A percentile compares a stretch with the other conserved stretches of the same genome.
phyloP scores from a whole-genome alignment of 2,329 filamentous ascomycete species.

The Apiospora malaysiana region DNA sequence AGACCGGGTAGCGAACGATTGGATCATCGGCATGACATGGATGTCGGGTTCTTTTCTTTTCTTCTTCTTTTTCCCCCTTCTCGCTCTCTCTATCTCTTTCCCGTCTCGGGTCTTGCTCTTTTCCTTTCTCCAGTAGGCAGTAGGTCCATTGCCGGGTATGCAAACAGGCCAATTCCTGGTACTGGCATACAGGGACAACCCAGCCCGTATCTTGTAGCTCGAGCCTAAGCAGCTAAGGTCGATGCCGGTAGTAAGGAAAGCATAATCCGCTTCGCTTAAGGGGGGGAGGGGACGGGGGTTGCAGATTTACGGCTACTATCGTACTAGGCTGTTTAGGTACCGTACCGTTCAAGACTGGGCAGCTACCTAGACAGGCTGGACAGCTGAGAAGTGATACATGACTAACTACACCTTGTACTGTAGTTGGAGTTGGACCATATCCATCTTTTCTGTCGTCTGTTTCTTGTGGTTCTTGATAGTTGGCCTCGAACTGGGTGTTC shows the following conservation, averaged over 20 bases:
- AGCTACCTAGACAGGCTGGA: no score
- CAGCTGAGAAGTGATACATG: conserved; percentile 4
- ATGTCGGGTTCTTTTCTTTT: neutral
- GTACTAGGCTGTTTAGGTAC: neutral
- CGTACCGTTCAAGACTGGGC: conserved; percentile 11
- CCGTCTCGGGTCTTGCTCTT: neutral
- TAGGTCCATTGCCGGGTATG: neutral
- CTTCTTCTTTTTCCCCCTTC: neutral
- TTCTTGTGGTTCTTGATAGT: neutral
- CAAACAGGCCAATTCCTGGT: neutral
- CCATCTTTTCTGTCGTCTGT: conserved; percentile 7
- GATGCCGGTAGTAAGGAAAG: conserved; percentile 4
- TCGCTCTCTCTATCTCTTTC: neutral
- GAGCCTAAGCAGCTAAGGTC: neutral
- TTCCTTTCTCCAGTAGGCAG: neutral
- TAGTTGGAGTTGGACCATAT: neutral
- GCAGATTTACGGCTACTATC: no score
- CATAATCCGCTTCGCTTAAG: neutral
- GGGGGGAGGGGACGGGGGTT: neutral
- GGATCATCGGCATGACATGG: neutral
- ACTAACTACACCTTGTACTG: neutral
- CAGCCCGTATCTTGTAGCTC: neutral
- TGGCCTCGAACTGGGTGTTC: neutral
- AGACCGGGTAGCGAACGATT: neutral
- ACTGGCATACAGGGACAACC: neutral